Conservation (phyloP, 192 early-diverging fungal species). For the Entomortierella lignicola region DNA sequence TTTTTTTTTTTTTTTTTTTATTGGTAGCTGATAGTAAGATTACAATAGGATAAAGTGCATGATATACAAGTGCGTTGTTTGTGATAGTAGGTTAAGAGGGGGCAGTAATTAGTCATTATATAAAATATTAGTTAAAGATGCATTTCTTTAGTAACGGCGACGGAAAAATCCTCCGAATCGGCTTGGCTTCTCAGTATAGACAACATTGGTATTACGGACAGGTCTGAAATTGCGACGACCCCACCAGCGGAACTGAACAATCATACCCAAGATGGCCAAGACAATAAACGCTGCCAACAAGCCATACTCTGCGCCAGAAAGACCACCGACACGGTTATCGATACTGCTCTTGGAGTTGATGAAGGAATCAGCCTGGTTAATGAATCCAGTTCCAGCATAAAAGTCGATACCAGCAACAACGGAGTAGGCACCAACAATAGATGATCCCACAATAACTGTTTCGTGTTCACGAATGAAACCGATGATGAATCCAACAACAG, state of each 20-base stretch:
- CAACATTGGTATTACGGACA: slow-evolving; percentile 7
- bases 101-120: not conserved
- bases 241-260: slow-evolving; percentile 43
- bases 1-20: no score
- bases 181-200: slow-evolving; percentile 38
- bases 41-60: no score
- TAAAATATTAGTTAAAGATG: not conserved
- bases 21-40: no score
- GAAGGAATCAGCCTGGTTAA: slow-evolving; percentile 30
- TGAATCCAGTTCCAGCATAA: slow-evolving; percentile 57
- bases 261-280: slow-evolving; percentile 42
- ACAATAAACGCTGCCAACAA: slow-evolving; percentile 35
- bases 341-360: slow-evolving; percentile 47
- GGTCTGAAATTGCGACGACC: slow-evolving; percentile 41
- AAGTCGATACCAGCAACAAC: slow-evolving; percentile 55
- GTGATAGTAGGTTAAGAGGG: no score
- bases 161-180: slow-evolving; percentile 35
- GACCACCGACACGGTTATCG: slow-evolving; percentile 10
- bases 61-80: no score
- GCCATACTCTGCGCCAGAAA: slow-evolving; percentile 31
- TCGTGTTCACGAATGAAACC: slow-evolving; percentile 42
- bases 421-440: slow-evolving; percentile 54
- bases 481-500: slow-evolving; percentile 41
- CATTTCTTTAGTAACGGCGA: slow-evolving; percentile 4
- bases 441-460: slow-evolving; percentile 37